Conservation (phyloP, 805 yeast species). For the Teunomyces atbi region DNA sequence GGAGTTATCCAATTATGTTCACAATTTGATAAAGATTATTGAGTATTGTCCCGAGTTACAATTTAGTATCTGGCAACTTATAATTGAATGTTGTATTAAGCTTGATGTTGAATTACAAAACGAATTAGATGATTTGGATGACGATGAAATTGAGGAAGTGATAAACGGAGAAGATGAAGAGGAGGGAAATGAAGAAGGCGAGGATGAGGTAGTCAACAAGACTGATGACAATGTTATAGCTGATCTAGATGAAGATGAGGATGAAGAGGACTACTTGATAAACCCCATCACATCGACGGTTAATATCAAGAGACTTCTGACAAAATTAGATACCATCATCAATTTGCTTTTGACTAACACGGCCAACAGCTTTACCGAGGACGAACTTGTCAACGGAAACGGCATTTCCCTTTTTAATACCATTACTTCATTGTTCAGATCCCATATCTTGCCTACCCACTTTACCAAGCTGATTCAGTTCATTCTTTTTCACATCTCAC, state of each 20-base stretch:
- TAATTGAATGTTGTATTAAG: constrained; percentile 77
- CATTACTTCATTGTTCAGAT: constrained; percentile 70
- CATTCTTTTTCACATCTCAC: constrained; percentile 75
- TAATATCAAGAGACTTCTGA: constrained; percentile 53
- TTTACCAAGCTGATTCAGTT: constrained; percentile 87
- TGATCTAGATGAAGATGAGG: constrained; percentile 22
- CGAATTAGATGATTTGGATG: constrained; percentile 81
- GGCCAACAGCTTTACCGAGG: constrained; percentile 46
- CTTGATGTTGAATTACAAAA: constrained; percentile 91
- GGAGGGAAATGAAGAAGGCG: constrained; percentile 24
- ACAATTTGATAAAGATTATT: constrained; percentile 58
- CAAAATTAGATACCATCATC: constrained; percentile 72
- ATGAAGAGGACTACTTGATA: constrained; percentile 47
- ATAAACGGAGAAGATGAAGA: constrained; percentile 45
- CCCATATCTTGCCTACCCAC: constrained; percentile 87
- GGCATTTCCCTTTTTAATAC: constrained; percentile 71
- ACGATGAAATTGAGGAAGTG: constrained; percentile 55
- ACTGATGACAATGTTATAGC: constrained; percentile 34
- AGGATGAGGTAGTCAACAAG: constrained; percentile 23
- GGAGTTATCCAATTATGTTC: constrained; percentile 59
- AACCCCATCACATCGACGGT: constrained; percentile 40
- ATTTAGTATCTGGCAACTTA: constrained; percentile 72
- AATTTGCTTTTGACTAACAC: constrained; percentile 55
- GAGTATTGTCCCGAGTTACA: constrained; percentile 76
- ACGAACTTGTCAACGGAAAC: constrained; percentile 55